A percentile compares a stretch with the other conserved stretches of the same genome.
phyloP scores from a whole-genome alignment of 2,329 filamentous ascomycete genomes.

The Helotiales sp. region DNA sequence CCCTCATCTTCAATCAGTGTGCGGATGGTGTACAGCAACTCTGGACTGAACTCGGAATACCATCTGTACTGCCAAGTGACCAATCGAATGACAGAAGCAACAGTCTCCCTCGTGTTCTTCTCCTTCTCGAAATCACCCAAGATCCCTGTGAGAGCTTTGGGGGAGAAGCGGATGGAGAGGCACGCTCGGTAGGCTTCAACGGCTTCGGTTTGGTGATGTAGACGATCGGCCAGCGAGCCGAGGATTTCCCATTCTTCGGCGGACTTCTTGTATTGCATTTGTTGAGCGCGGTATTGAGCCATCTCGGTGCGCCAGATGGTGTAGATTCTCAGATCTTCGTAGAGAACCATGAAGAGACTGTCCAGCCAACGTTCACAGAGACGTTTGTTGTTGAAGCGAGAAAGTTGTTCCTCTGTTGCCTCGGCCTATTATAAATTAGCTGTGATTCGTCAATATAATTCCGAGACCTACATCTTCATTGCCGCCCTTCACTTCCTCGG shows the following conservation, averaged over 20 bases:
- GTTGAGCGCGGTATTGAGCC: constrained; percentile 91
- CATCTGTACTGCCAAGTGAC: constrained; percentile 99
- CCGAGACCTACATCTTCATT: constrained; percentile 65
- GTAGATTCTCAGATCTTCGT: constrained; percentile 96
- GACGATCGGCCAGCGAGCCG: constrained; percentile 85
- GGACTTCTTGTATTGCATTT: constrained; percentile 94
- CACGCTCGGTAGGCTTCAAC: constrained; percentile 93
- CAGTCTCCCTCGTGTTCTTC: constrained; percentile 79
- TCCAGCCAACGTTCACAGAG: constrained; percentile 98
- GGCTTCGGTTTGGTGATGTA: constrained; percentile 91
- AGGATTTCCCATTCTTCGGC: constrained; percentile 98
- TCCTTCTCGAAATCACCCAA: constrained; percentile 77
- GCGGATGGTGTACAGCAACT: constrained; percentile 84
- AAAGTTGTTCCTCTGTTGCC: constrained; percentile 74
- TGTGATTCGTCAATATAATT: constrained; percentile 34
- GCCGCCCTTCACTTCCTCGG: constrained; percentile 76
- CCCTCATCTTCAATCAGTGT: constrained; percentile 97
- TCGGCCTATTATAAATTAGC: constrained; percentile 54
- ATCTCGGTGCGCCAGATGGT: constrained; percentile 99
- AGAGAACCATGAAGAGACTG: constrained; percentile 98
- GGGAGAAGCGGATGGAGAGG: constrained; percentile 85
- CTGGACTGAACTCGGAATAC: constrained; percentile 98
- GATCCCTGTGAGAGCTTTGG: constrained; percentile 87
- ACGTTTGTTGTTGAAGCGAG: constrained; percentile 94
- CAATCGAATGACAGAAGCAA: constrained; percentile 85